These are phyloP conservation scores for Carex parvula DNA, from an alignment of 176 grass and related monocot species.

Conservation along the genomic window DNA sequence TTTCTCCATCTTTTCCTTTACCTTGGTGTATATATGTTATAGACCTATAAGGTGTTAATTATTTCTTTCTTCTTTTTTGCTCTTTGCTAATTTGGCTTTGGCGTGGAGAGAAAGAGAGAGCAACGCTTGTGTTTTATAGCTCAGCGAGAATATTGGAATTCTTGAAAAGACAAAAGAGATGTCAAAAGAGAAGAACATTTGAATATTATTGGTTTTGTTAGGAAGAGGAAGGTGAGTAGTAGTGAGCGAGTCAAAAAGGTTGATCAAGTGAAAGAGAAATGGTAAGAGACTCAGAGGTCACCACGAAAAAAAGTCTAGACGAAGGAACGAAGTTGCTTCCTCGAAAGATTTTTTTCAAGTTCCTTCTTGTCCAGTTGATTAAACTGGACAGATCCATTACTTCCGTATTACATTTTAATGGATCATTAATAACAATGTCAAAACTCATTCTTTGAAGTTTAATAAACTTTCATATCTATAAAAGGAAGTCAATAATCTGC, in stretches of 20 bases:
- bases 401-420: not conserved
- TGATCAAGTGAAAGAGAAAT: conserved; percentile 15
- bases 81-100: conserved; percentile 9
- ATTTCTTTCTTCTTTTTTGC: not conserved
- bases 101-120: conserved; percentile 3
- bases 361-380: not conserved
- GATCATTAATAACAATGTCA: too few relatives aligned
- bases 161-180: conserved; percentile 10
- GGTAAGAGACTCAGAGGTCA: not conserved
- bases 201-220: not conserved
- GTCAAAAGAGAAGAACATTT: not conserved
- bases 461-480: too few relatives aligned
- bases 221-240: conserved; percentile 11
- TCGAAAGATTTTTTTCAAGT: not conserved
- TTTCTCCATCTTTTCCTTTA: conserved; percentile 22
- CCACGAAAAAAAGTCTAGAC: too few relatives aligned
- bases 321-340: not conserved
- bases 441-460: too few relatives aligned
- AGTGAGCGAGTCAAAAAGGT: conserved; percentile 8
- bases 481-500: not conserved
- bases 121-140: conserved; percentile 6
- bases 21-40: not conserved
- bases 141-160: not conserved
- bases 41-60: not conserved
- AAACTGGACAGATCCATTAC: not conserved